Percentiles rank a stretch among this genome's conserved stretches.
These are phyloP conservation scores for Neurospora sp. DNA, from an alignment of 495 filamentous ascomycete genomes.

Conservation along the genomic window DNA sequence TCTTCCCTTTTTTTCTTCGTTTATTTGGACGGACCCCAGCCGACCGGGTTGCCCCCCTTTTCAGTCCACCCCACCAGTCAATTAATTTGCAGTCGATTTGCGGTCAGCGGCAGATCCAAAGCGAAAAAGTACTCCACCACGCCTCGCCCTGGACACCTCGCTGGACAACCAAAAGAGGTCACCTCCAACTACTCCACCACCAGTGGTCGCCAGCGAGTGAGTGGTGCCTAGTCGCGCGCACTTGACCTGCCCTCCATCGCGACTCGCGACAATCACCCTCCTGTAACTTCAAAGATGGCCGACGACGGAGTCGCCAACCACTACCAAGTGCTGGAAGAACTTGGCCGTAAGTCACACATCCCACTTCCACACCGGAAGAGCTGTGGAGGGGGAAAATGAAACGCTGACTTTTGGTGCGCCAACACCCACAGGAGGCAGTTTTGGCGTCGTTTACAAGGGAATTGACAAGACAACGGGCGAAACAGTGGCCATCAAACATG, in stretches of 20 bases:
- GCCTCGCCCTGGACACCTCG: background rate
- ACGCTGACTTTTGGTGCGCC: conserved; percentile 8
- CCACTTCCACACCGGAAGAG: background rate
- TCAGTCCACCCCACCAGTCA: background rate
- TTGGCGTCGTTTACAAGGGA: conserved; percentile 93
- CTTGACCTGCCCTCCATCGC: background rate
- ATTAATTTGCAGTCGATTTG: background rate
- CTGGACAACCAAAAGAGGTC: background rate
- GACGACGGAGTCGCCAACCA: conserved; percentile 63
- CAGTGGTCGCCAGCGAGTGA: background rate
- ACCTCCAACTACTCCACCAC: background rate
- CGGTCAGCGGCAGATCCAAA: background rate
- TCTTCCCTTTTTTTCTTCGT: background rate
- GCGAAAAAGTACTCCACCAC: background rate
- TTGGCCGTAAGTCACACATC: conserved; percentile 60
- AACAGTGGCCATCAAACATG: conserved; percentile 86
- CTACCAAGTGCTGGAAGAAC: conserved; percentile 86
- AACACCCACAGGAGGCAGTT: conserved; percentile 61
- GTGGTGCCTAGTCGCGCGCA: background rate
- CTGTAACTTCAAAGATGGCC: conserved; percentile 28
- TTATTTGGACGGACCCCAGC: background rate
- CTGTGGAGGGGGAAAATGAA: conserved; percentile 4
- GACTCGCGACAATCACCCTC: background rate
- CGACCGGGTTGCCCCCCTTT: background rate
- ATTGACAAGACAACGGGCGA: conserved; percentile 78